phyloP scores from a whole-genome alignment of 1,139 yeast genomes.

The Meyerozyma sp. region DNA sequence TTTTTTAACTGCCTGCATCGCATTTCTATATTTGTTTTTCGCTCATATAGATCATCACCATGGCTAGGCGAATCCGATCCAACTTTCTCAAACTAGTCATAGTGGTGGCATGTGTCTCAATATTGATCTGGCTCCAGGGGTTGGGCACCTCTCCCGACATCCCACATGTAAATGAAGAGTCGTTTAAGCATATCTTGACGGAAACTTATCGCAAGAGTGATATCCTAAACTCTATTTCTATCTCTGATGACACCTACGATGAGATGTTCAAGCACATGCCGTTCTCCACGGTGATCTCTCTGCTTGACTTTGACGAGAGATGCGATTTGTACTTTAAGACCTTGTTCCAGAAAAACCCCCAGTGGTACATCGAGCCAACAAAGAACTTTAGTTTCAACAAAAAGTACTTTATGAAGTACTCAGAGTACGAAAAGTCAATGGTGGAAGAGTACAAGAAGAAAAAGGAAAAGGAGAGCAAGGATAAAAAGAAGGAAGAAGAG shows the following conservation, averaged over 20 bases:
- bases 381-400: constrained; percentile 3
- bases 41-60: background rate
- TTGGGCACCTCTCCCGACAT: background rate
- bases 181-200: background rate
- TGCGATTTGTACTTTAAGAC: constrained; percentile 7
- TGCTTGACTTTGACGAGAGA: background rate
- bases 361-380: constrained; percentile 8
- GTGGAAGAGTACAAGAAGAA: constrained; percentile 1
- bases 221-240: background rate
- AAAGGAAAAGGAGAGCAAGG: background rate
- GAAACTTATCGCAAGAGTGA: background rate
- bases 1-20: background rate
- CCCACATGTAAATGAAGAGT: background rate
- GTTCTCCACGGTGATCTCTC: background rate
- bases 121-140: background rate
- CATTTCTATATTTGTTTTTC: background rate
- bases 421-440: constrained; percentile 4
- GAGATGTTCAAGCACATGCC: background rate
- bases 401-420: constrained; percentile 4
- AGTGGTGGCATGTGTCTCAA: background rate
- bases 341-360: constrained; percentile 7
- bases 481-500: background rate
- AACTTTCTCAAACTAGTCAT: background rate
- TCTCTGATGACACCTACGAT: background rate
- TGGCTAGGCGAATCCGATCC: background rate